These are phyloP conservation scores for Musa itinerans DNA, from an alignment of 176 grass and related monocot genomes.

Conservation along the genomic window DNA sequence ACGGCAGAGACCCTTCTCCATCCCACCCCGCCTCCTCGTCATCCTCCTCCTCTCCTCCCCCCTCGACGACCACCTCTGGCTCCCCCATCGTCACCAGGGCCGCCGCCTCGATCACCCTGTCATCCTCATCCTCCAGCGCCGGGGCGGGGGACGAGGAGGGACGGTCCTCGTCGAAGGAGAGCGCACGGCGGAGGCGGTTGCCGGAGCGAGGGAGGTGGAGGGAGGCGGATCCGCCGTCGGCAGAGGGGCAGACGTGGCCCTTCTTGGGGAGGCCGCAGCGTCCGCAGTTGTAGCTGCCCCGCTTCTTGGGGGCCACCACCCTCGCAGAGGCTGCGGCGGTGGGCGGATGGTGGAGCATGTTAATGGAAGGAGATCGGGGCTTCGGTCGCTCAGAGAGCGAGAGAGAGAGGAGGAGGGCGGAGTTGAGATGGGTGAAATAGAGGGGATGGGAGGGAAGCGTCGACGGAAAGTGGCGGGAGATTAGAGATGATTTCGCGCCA, in stretches of 20 bases:
- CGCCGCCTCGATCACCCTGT: not conserved
- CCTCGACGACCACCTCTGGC: conserved; percentile 9
- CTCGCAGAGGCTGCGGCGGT: conserved; percentile 1
- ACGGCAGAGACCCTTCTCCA: conserved; percentile 20
- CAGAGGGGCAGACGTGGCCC: conserved; percentile 60
- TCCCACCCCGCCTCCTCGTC: conserved; percentile 25
- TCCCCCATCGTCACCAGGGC: not conserved
- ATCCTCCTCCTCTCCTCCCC: conserved; percentile 21
- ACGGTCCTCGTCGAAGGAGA: conserved; percentile 49
- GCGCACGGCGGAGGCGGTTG: conserved; percentile 42
- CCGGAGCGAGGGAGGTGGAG: not conserved
- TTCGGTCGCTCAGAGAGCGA: not conserved
- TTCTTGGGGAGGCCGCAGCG: conserved; percentile 78
- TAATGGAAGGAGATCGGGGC: not conserved
- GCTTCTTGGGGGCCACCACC: conserved; percentile 35
- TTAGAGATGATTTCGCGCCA: conserved; percentile 20
- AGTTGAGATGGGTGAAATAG: conserved; percentile 14
- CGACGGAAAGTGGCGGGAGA: conserved; percentile 32
- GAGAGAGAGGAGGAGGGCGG: not conserved
- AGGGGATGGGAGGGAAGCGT: conserved; percentile 25
- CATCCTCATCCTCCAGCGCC: conserved; percentile 26
- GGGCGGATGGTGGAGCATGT: conserved; percentile 24
- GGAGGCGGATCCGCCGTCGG: not conserved
- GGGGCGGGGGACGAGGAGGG: not conserved
- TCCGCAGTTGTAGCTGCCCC: conserved; percentile 89